A percentile compares a stretch with the other conserved stretches of the same genome.
phyloP scores from a whole-genome alignment of 805 yeast genomes.

The Wickerhamia fluorescens region DNA sequence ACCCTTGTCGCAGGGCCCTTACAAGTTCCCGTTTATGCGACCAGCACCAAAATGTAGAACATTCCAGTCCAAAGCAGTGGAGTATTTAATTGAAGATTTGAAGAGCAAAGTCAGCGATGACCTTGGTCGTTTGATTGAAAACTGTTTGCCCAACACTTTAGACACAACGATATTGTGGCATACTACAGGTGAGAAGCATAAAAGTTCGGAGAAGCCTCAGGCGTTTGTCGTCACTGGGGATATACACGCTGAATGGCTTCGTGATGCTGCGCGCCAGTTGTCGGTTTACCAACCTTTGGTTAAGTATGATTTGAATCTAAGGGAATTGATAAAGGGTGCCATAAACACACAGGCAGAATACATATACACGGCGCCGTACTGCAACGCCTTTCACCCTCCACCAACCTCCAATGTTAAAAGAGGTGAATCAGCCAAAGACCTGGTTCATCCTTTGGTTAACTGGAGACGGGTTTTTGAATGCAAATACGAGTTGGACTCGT shows the following conservation, averaged over 20 bases:
- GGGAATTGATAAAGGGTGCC: constrained; percentile 63
- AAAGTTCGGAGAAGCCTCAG: constrained; percentile 29
- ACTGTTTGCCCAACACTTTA: constrained; percentile 78
- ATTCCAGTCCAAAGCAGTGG: constrained; percentile 57
- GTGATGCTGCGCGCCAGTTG: constrained; percentile 82
- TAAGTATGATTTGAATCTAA: constrained; percentile 41
- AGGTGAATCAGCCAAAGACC: constrained; percentile 51
- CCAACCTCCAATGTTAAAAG: constrained; percentile 39
- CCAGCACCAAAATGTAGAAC: constrained; percentile 72
- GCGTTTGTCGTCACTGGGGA: constrained; percentile 88
- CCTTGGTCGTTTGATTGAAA: constrained; percentile 68
- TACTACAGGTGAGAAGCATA: constrained; percentile 9
- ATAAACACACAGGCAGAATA: constrained; percentile 70
- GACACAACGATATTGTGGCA: constrained; percentile 86
- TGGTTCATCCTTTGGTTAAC: constrained; percentile 62
- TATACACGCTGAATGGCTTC: constrained; percentile 87
- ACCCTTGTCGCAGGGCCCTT: constrained; percentile 53
- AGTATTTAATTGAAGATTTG: constrained; percentile 48
- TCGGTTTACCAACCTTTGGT: constrained; percentile 65
- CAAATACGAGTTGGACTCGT: constrained; percentile 80
- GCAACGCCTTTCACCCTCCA: constrained; percentile 92
- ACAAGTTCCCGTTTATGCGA: constrained; percentile 63
- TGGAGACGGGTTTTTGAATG: constrained; percentile 78
- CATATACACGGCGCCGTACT: constrained; percentile 61
- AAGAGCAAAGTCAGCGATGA: constrained; percentile 53